Conservation (phyloP, 1,284 basidiomycete species). For the Ustilago tritici region DNA sequence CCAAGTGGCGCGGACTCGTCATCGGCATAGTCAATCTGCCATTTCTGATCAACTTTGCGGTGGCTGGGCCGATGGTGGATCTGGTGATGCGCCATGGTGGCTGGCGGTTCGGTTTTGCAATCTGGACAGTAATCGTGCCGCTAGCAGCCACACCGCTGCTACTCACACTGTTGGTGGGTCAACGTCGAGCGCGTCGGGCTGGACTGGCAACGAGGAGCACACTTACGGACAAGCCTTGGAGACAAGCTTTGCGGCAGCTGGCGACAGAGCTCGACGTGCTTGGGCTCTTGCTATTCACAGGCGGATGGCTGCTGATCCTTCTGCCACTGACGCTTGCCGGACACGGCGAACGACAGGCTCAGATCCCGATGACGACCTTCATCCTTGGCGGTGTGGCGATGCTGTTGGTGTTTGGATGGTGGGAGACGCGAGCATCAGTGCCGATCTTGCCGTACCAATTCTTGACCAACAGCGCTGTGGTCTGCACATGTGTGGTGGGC, state of each 20-base stretch:
- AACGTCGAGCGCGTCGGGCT: conserved; percentile 53
- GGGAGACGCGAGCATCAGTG: conserved; percentile 70
- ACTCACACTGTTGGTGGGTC: conserved; percentile 61
- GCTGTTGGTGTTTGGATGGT: conserved; percentile 71
- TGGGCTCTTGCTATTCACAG: conserved; percentile 78
- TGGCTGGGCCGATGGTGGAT: conserved; percentile 77
- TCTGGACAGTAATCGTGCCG: conserved; percentile 69
- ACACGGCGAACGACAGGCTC: conserved; percentile 44
- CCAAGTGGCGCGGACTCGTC: conserved; percentile 82
- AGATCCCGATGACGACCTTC: conserved; percentile 31
- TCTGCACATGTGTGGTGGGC: conserved; percentile 68
- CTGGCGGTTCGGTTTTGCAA: conserved; percentile 83
- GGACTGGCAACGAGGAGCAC: conserved; percentile 46
- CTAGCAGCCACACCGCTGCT: conserved; percentile 64
- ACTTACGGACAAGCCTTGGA: conserved; percentile 41
- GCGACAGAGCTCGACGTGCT: conserved; percentile 75
- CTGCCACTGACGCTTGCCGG: conserved; percentile 77
- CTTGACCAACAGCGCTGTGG: conserved; percentile 67
- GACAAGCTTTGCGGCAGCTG: conserved; percentile 39
- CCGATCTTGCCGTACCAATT: conserved; percentile 72
- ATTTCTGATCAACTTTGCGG: conserved; percentile 75
- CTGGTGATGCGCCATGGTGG: conserved; percentile 73
- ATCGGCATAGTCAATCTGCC: conserved; percentile 75
- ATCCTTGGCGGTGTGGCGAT: conserved; percentile 70
- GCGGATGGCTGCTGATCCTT: conserved; percentile 75